Conservation (phyloP, 768 basidiomycete genomes). For the Psilocybe tampanensis region DNA sequence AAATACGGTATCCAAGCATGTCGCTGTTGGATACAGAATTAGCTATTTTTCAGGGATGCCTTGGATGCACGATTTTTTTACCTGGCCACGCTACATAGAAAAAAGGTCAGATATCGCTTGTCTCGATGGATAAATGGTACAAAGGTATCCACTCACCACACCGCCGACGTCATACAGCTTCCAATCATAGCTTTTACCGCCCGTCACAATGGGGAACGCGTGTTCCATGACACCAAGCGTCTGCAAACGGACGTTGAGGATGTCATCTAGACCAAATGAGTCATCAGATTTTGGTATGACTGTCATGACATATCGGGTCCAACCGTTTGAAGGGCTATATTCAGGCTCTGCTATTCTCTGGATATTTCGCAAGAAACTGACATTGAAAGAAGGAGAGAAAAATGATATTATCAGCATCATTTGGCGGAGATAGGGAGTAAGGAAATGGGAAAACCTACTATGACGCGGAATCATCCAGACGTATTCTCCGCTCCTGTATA, state of each 20-base stretch:
- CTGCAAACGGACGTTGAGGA: constrained; percentile 78
- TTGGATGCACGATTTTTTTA: neutral
- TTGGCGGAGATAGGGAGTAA: constrained; percentile 5
- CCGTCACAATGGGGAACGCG: constrained; percentile 66
- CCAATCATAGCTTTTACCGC: constrained; percentile 70
- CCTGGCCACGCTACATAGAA: constrained; percentile 22
- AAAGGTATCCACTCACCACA: constrained; percentile 50
- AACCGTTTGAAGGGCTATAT: constrained; percentile 74
- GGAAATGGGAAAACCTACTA: constrained; percentile 53
- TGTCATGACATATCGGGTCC: constrained; percentile 7
- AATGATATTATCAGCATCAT: constrained; percentile 1
- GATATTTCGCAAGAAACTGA: constrained; percentile 70
- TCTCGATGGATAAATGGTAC: neutral
- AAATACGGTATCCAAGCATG: constrained; percentile 86
- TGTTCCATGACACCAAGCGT: constrained; percentile 82
- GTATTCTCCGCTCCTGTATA: constrained; percentile 57
- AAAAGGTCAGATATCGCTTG: constrained; percentile 8
- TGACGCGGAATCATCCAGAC: constrained; percentile 73
- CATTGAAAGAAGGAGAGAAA: neutral
- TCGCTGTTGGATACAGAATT: constrained; percentile 42
- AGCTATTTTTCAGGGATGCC: neutral
- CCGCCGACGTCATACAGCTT: constrained; percentile 85
- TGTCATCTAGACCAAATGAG: constrained; percentile 53
- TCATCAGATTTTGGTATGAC: neutral
- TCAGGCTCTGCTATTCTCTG: constrained; percentile 67